These are phyloP conservation scores for Aspergillus sp. DNA, from an alignment of 2,329 filamentous ascomycete genomes.

Conservation along the genomic window DNA sequence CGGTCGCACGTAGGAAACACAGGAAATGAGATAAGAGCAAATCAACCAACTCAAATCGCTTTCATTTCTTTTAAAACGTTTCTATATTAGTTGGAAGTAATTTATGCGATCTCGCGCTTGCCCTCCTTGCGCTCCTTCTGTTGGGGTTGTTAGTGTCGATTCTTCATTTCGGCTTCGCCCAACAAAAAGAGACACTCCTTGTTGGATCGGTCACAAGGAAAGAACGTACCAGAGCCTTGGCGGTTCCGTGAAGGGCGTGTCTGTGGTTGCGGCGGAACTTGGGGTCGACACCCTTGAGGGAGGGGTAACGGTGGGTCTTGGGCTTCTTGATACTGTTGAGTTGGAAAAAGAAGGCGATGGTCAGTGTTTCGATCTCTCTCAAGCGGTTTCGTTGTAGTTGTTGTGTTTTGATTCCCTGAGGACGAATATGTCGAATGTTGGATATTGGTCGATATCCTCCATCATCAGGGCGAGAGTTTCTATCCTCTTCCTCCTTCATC, in stretches of 20 bases:
- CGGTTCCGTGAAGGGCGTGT: conserved; percentile 98
- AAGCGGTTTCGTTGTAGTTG: background rate
- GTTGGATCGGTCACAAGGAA: background rate
- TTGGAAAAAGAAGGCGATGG: conserved; percentile 18
- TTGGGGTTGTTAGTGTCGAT: conserved; percentile 39
- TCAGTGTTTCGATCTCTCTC: conserved; percentile 21
- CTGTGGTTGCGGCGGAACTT: conserved; percentile 99
- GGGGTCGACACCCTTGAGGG: conserved; percentile 96
- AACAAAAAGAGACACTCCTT: background rate
- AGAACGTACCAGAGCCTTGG: conserved; percentile 86
- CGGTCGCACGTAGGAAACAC: background rate
- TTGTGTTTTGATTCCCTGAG: background rate
- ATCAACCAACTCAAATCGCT: conserved; percentile 35
- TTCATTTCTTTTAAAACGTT: conserved; percentile 31
- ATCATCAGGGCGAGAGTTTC: background rate
- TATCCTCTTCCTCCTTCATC: background rate
- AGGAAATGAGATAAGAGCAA: conserved; percentile 11
- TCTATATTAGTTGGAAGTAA: conserved; percentile 31
- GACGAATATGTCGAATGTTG: background rate
- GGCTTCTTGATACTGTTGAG: conserved; percentile 95
- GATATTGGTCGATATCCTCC: conserved; percentile 1
- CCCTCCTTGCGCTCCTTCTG: conserved; percentile 98
- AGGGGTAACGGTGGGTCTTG: conserved; percentile 98
- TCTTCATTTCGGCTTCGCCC: background rate
- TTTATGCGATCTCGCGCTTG: conserved; percentile 84